Evolutionary conservation across 1,284 basidiomycete species (phyloP).

Genomic region (Cronartium quercuum): DNA sequence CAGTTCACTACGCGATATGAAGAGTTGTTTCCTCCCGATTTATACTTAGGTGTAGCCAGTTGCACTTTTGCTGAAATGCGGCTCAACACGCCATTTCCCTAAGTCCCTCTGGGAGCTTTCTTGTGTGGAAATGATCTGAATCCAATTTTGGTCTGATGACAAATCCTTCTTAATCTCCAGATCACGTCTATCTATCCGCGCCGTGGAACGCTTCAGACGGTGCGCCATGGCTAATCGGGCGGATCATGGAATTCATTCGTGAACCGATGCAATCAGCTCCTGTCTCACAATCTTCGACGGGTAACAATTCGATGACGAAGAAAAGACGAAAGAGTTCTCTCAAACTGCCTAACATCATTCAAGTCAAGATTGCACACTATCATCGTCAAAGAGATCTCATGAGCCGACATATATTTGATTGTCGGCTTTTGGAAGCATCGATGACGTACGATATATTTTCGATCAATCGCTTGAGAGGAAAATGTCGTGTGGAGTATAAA

Average conservation of each 20-base stretch:
- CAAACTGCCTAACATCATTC: constrained; percentile 15
- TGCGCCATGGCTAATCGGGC: constrained; percentile 37
- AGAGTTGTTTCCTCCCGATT: neutral
- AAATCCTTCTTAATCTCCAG: neutral
- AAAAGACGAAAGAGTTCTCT: constrained; percentile 7
- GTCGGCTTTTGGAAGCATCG: constrained; percentile 33
- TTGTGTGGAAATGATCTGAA: neutral
- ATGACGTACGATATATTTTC: constrained; percentile 38
- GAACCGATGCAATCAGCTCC: constrained; percentile 8
- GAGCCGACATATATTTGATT: constrained; percentile 38
- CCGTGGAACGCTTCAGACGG: constrained; percentile 37
- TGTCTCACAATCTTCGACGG: neutral
- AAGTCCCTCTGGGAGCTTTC: neutral
- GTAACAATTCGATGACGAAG: constrained; percentile 9
- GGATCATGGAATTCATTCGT: constrained; percentile 39
- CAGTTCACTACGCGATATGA: neutral
- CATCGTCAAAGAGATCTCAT: constrained; percentile 38
- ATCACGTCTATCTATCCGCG: constrained; percentile 37
- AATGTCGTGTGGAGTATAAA: constrained; percentile 33
- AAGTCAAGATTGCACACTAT: constrained; percentile 33
- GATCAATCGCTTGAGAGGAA: constrained; percentile 35
- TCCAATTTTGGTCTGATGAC: neutral
- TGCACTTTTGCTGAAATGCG: neutral
- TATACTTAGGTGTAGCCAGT: neutral
- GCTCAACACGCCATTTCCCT: neutral